These are phyloP conservation scores for Penicillium herquei DNA, from an alignment of 495 filamentous ascomycete genomes.

Conservation along the genomic window DNA sequence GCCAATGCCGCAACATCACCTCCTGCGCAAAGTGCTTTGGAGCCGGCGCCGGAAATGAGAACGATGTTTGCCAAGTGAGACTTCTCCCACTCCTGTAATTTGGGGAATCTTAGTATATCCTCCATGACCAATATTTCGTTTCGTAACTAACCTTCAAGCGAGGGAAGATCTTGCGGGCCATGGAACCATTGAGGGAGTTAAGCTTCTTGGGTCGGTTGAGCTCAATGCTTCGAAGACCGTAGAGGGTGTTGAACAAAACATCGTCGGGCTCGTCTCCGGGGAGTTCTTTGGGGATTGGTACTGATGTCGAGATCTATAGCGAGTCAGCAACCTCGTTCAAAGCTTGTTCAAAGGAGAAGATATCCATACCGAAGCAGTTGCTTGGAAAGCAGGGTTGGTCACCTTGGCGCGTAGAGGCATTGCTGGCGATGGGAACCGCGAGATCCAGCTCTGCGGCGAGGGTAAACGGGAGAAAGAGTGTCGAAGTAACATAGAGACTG, in stretches of 20 bases:
- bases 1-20: slow-evolving; percentile 84
- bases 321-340: slow-evolving; percentile 4
- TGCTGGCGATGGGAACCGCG: slow-evolving; percentile 43
- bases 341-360: slow-evolving; percentile 1
- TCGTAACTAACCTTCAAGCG: slow-evolving; percentile 59
- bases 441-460: slow-evolving; percentile 54
- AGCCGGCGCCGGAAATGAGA: slow-evolving; percentile 83
- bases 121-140: not conserved
- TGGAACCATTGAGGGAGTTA: slow-evolving; percentile 89
- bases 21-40: slow-evolving; percentile 86
- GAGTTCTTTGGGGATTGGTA: slow-evolving; percentile 50
- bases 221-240: slow-evolving; percentile 88
- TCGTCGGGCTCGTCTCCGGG: slow-evolving; percentile 77
- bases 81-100: slow-evolving; percentile 77
- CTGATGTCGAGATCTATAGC: slow-evolving; percentile 57
- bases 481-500: slow-evolving; percentile 53
- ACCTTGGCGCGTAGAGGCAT: slow-evolving; percentile 94
- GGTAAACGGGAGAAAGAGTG: slow-evolving; percentile 42
- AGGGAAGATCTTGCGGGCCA: slow-evolving; percentile 88
- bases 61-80: slow-evolving; percentile 91
- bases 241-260: slow-evolving; percentile 83
- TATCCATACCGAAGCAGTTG: slow-evolving; percentile 42
- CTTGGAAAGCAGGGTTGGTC: slow-evolving; percentile 56
- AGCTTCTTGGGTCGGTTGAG: slow-evolving; percentile 89
- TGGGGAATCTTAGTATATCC: slow-evolving; percentile 14